Evolutionary conservation across 352 stramenopile genomes (phyloP).

Genomic region (Pythium scleroteichum): DNA sequence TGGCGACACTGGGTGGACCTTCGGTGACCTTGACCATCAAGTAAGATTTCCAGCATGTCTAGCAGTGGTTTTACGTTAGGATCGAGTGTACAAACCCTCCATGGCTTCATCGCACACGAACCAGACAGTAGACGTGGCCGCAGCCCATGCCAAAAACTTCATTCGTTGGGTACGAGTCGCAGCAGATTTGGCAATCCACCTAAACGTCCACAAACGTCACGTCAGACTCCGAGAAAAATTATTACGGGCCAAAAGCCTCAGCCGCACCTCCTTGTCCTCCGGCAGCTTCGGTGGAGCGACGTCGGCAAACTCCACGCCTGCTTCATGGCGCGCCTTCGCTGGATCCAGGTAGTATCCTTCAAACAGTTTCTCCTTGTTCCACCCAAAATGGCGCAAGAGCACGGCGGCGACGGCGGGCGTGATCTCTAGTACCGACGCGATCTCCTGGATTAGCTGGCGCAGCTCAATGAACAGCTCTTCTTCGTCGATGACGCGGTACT

Average conservation of each 20-base stretch:
- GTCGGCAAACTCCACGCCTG: slow-evolving; percentile 62
- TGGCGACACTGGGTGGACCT: slow-evolving; percentile 92
- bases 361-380: slow-evolving; percentile 91
- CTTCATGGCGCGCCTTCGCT: slow-evolving; percentile 47
- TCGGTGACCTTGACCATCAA: slow-evolving; percentile 89
- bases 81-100: no score
- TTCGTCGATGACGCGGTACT: slow-evolving; percentile 87
- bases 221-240: slow-evolving; percentile 6
- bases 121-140: slow-evolving; percentile 95
- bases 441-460: slow-evolving; percentile 60
- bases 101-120: slow-evolving; percentile 58
- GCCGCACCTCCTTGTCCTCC: slow-evolving; percentile 41
- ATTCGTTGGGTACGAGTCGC: slow-evolving; percentile 79
- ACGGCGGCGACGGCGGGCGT: slow-evolving; percentile 58
- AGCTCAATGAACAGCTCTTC: slow-evolving; percentile 77
- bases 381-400: slow-evolving; percentile 82
- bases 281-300: slow-evolving; percentile 37
- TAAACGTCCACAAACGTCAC: slow-evolving; percentile 22
- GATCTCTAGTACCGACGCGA: slow-evolving; percentile 79
- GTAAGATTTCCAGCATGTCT: slow-evolving; percentile 87
- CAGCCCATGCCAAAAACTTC: slow-evolving; percentile 94
- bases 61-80: neutral
- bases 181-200: slow-evolving; percentile 94
- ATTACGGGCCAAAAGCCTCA: neutral
- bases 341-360: slow-evolving; percentile 85